These are phyloP conservation scores for Trichoderma sp. DNA, from an alignment of 2,329 filamentous ascomycete species.

Conservation along the genomic window DNA sequence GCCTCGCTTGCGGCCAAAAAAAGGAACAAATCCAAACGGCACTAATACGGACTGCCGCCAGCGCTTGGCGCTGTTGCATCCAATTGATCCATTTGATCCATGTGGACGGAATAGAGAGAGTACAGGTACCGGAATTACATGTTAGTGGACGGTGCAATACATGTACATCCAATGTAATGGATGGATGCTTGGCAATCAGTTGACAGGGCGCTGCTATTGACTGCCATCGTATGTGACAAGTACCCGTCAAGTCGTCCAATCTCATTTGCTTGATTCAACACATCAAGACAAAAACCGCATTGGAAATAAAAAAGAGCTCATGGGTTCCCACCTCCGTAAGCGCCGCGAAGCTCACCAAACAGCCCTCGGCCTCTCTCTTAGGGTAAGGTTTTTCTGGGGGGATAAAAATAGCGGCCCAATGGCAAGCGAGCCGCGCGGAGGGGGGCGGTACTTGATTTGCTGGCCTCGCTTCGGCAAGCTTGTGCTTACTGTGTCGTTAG, in stretches of 20 bases:
- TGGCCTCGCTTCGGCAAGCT: neutral
- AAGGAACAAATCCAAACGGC: neutral
- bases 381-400: neutral
- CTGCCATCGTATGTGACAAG: neutral
- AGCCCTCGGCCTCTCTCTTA: slow-evolving; percentile 8
- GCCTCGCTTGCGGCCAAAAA: neutral
- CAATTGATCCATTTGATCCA: too few relatives aligned
- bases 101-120: neutral
- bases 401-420: slow-evolving; percentile 18
- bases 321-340: slow-evolving; percentile 5
- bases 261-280: neutral
- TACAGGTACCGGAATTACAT: neutral
- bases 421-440: slow-evolving; percentile 4
- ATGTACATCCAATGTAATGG: neutral
- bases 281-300: neutral
- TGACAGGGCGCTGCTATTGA: neutral
- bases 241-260: neutral
- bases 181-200: neutral
- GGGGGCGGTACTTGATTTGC: slow-evolving; percentile 9
- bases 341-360: slow-evolving; percentile 11
- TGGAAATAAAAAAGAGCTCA: neutral
- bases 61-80: neutral
- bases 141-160: too few relatives aligned
- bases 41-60: neutral
- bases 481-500: neutral